Evolutionary conservation across 495 filamentous ascomycete species (phyloP).

Genomic region (Mytilinidion resinicola): DNA sequence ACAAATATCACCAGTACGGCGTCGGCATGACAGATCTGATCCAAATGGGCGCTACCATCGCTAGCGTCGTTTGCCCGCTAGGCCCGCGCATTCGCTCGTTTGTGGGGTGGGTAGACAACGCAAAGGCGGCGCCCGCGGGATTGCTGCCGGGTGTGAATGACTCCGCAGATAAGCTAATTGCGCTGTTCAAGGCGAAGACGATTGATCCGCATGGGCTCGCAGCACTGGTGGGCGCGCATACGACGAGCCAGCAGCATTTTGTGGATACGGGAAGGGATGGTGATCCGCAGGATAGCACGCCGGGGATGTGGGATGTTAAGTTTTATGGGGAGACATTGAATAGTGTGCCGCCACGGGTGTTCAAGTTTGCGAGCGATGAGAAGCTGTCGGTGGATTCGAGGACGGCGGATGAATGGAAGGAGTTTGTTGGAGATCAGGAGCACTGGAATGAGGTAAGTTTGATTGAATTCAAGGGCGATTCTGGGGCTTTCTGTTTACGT

Average conservation of each 20-base stretch:
- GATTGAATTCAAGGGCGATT: neutral
- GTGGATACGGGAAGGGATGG: conserved; percentile 33
- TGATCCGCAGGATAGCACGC: conserved; percentile 41
- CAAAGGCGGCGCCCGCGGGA: conserved; percentile 25
- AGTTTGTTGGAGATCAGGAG: conserved; percentile 30
- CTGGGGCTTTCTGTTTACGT: conserved; percentile 1
- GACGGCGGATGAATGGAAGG: conserved; percentile 33
- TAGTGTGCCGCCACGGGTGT: conserved; percentile 36
- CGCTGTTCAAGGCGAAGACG: conserved; percentile 46
- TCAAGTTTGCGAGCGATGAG: conserved; percentile 44
- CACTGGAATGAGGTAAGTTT: conserved; percentile 39
- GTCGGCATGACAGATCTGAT: conserved; percentile 30
- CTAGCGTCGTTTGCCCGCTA: conserved; percentile 25
- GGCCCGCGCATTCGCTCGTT: conserved; percentile 32
- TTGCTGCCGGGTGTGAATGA: conserved; percentile 35
- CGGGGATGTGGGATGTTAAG: conserved; percentile 40
- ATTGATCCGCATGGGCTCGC: conserved; percentile 42
- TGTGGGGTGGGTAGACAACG: conserved; percentile 38
- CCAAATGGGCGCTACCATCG: conserved; percentile 29
- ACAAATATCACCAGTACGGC: conserved; percentile 22
- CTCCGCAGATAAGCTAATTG: conserved; percentile 34
- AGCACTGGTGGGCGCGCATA: conserved; percentile 48
- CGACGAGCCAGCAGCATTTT: conserved; percentile 41
- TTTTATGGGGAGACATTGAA: conserved; percentile 42
- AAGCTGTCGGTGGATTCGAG: conserved; percentile 36